Conservation (phyloP, 306 rosid genomes). For the Senna tora region DNA sequence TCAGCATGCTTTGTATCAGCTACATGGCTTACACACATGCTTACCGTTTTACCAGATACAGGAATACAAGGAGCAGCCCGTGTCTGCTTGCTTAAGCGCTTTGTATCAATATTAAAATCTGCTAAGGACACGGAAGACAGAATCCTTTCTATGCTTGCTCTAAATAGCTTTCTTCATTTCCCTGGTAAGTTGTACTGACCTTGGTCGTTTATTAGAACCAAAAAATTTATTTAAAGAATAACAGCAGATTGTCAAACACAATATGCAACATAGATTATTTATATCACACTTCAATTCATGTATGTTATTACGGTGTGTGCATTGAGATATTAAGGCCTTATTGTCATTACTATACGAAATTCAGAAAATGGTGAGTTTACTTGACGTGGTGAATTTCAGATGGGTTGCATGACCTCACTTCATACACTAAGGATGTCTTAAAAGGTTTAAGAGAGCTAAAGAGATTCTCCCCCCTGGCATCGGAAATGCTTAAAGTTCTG, state of each 20-base stretch:
- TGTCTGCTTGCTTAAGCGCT: constrained; percentile 70
- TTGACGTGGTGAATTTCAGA: constrained; percentile 61
- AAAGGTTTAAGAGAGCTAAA: constrained; percentile 81
- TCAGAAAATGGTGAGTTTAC: constrained; percentile 25
- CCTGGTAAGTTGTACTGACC: constrained; percentile 58
- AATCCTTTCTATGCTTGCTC: constrained; percentile 81
- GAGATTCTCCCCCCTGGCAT: constrained; percentile 74
- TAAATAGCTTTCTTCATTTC: constrained; percentile 70
- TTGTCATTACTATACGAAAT: constrained; percentile 15
- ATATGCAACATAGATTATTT: constrained; percentile 31
- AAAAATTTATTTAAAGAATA: constrained; percentile 17
- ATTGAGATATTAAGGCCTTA: not conserved
- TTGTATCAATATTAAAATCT: constrained; percentile 67
- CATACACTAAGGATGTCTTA: constrained; percentile 61
- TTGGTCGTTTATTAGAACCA: constrained; percentile 5
- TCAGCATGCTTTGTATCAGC: constrained; percentile 79
- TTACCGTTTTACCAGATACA: constrained; percentile 78
- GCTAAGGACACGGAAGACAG: constrained; percentile 69
- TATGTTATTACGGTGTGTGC: not conserved
- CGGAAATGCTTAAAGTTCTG: constrained; percentile 68
- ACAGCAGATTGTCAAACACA: constrained; percentile 14
- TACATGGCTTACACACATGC: constrained; percentile 85
- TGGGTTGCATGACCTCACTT: constrained; percentile 61
- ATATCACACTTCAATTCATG: constrained; percentile 11
- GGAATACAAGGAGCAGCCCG: constrained; percentile 84